Base-by-base conservation (phyloP, 1,284 basidiomycete species). In the Ceratobasidium sp. region DNA sequence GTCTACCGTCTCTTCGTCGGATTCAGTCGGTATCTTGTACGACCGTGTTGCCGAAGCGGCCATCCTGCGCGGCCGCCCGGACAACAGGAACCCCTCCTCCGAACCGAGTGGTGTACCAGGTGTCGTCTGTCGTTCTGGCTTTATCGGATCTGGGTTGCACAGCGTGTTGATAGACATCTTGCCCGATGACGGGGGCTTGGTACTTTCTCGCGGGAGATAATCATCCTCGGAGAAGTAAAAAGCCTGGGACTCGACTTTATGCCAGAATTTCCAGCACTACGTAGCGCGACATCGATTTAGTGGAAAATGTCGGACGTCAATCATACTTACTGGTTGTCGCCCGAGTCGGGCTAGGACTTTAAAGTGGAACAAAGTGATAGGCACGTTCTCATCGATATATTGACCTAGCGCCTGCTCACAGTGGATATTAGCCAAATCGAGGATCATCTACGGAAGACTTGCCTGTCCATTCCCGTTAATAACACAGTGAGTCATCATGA, bases 121-220 rank as follows among this genome's bases (percentile, higher is more conserved):
- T 17, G 79, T 58, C 75, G 76, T 49, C 80, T 82, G 17, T 78
- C 73, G 45, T 75, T 45, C 81, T 64, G 54, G 89, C 89, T 82
- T 92, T 91, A 42, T 26, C 23, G 71, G 71, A 37, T 74, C 60
- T 15, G 71, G 71, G 35, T 74, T 51, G 60, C 71, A 74, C 33
- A 74, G 49, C 23, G 71, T 74, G 35, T 74, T 54, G 33, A 74
- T 63, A 17, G 71, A 74, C 71, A 74, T 74, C n/a, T 74, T 74
- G 20, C 54, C 60, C 26, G 71, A 74, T 28, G 71, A 74, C 15
- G n/a, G 31, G 8, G 60, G 71, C 71, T 64, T 74, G 47, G 54
- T 35, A 31, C 13, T 53, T 53, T 74, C 71, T 11, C 15, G 71
- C 11, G 71, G 71, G 58, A 74, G 71, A 64, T 74, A 74, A 15